Evolutionary conservation across 176 grass and related monocot genomes (phyloP), one percentile per base, ranked within the genome.

Genomic region (Eremochloa ophiuroides): DNA sequence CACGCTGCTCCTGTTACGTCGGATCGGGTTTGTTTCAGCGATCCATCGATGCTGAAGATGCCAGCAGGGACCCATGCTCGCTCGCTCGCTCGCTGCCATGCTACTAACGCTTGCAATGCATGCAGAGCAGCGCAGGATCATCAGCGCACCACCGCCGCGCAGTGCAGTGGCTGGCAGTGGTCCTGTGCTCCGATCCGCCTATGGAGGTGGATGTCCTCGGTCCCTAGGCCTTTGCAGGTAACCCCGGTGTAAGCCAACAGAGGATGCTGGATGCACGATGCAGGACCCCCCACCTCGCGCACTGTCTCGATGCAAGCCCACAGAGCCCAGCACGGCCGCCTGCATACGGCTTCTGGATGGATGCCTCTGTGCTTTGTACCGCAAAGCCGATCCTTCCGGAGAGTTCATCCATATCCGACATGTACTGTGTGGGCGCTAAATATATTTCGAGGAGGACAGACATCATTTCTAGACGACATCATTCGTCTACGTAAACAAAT

Each of bases 41-140:
- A 14, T 44, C 23, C 50, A 3, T 41, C 50, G 13, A 62, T n/a
- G 87, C 62, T 75, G 61, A 62, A 80, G 87, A 37, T 85, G 87
- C 42, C 51, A 71, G 66, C 67, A 74, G 69, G 71, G 53, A 53
- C 77, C 87, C 87, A 64, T 62, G 53, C 78, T 28, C 17, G 73
- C 25, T 30, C 13, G 14, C 14, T 2, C 15, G 6, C 37, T 6
- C 6, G 37, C 65, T 71, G 73, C 85, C 14, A 58, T 25, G 82
- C 87, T 84, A 84, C 76, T 70, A 53, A 70, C 77, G 71, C 29
- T 62, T 40, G 74, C 44, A 78, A 40, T 46, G 80, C 56, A 83
- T 40, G 80, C 59, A 83, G 7, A 10, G 33, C 62, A 66, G 63
- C 8, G 35, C 66, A 69, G 67, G 33, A 66, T 66, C 59, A 71